These are phyloP conservation scores for Aspergillus proliferans DNA, from an alignment of 2,329 filamentous ascomycete genomes.

Conservation along the genomic window DNA sequence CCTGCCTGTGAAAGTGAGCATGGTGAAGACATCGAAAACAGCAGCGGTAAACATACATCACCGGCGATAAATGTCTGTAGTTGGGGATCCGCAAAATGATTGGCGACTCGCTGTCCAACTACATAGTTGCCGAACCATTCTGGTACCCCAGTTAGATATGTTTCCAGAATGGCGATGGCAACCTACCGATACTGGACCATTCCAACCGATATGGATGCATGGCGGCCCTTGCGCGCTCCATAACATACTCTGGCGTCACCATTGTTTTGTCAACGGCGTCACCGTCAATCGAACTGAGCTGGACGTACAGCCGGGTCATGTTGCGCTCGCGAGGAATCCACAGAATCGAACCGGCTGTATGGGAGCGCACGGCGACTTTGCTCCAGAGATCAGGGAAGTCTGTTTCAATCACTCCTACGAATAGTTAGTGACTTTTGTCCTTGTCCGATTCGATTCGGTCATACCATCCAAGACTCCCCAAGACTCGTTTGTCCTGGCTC, in stretches of 20 bases:
- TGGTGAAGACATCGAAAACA: neutral
- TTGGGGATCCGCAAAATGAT: slow-evolving; percentile 38
- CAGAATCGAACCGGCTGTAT: slow-evolving; percentile 63
- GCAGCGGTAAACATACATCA: slow-evolving; percentile 29
- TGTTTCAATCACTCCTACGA: slow-evolving; percentile 49
- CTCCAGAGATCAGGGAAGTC: slow-evolving; percentile 71
- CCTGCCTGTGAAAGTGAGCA: slow-evolving; percentile 14
- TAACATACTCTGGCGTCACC: slow-evolving; percentile 61
- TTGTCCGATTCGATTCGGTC: slow-evolving; percentile 3
- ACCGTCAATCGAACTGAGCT: slow-evolving; percentile 22
- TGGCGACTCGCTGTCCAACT: slow-evolving; percentile 45
- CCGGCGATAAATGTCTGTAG: slow-evolving; percentile 45
- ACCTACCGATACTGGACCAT: slow-evolving; percentile 25
- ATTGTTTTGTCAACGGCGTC: slow-evolving; percentile 26
- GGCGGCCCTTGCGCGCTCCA: slow-evolving; percentile 45
- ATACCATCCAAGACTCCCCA: slow-evolving; percentile 70
- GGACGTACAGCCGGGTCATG: slow-evolving; percentile 59
- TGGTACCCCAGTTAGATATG: slow-evolving; percentile 10
- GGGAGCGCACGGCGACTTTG: slow-evolving; percentile 63
- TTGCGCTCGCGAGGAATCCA: slow-evolving; percentile 68
- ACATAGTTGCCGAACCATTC: slow-evolving; percentile 50
- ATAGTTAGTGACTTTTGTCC: neutral
- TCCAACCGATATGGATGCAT: slow-evolving; percentile 41
- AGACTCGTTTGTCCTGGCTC: slow-evolving; percentile 49
- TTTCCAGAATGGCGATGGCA: neutral